Percentiles rank a stretch among this genome's conserved stretches.
These are phyloP conservation scores for Neurospora intermedia DNA, from an alignment of 495 filamentous ascomycete species.

Conservation along the genomic window DNA sequence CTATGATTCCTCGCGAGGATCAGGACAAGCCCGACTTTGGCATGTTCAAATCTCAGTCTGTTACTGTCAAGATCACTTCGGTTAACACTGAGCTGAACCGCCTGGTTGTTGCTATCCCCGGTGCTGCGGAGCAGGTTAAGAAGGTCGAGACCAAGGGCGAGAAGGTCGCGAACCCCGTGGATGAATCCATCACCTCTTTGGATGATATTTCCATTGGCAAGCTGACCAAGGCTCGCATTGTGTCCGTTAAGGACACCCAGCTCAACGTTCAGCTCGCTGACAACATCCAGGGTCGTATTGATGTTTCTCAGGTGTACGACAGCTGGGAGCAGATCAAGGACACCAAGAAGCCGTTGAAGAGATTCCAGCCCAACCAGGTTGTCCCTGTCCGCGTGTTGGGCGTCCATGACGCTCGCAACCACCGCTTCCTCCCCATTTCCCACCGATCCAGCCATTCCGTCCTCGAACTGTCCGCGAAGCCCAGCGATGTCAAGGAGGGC, in stretches of 20 bases:
- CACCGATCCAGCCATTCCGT: slow-evolving; percentile 72
- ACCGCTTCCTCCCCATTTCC: slow-evolving; percentile 83
- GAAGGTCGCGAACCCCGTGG: slow-evolving; percentile 50
- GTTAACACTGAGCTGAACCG: slow-evolving; percentile 44
- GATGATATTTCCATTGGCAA: slow-evolving; percentile 66
- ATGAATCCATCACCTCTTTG: slow-evolving; percentile 50
- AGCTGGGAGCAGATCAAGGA: slow-evolving; percentile 76
- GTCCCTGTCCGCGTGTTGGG: slow-evolving; percentile 71
- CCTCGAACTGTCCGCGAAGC: slow-evolving; percentile 83
- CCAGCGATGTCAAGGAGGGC: slow-evolving; percentile 46
- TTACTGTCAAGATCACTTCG: slow-evolving; percentile 57
- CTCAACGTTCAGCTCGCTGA: slow-evolving; percentile 85
- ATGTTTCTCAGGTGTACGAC: slow-evolving; percentile 82
- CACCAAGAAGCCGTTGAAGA: slow-evolving; percentile 62
- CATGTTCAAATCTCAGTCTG: slow-evolving; percentile 56
- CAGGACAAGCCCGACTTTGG: slow-evolving; percentile 63
- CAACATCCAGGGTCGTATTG: slow-evolving; percentile 81
- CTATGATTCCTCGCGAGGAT: slow-evolving; percentile 57
- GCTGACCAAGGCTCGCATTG: slow-evolving; percentile 66
- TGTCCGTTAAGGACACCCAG: slow-evolving; percentile 76
- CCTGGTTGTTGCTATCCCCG: slow-evolving; percentile 29
- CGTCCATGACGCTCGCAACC: slow-evolving; percentile 78
- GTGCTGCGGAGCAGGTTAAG: slow-evolving; percentile 15
- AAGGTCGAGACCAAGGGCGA: slow-evolving; percentile 10
- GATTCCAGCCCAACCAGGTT: slow-evolving; percentile 59